Evolutionary conservation across 345 rosid genomes (phyloP).

Genomic region (Ceriops decandra): DNA sequence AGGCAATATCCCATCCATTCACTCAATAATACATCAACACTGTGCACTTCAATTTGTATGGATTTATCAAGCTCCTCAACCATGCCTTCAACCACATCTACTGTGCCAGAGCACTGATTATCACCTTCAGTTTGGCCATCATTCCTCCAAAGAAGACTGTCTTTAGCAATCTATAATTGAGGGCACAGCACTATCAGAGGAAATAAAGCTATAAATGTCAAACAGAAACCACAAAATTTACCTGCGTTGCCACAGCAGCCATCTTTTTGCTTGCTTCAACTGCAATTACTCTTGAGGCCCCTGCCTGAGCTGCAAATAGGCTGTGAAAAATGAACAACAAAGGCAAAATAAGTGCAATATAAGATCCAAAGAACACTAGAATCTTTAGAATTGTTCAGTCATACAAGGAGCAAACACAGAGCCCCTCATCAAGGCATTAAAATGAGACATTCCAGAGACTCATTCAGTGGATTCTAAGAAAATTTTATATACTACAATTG

Average conservation of each 20-base stretch:
- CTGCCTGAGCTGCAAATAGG: slow-evolving; percentile 89
- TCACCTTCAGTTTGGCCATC: slow-evolving; percentile 24
- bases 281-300: slow-evolving; percentile 88
- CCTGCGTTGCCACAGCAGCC: slow-evolving; percentile 91
- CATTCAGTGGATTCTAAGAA: too few relatives aligned
- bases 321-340: slow-evolving; percentile 33
- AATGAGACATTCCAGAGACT: too few relatives aligned
- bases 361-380: not conserved
- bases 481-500: too few relatives aligned
- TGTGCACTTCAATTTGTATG: slow-evolving; percentile 58
- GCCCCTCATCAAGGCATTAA: not conserved
- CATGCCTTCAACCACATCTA: slow-evolving; percentile 85
- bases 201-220: slow-evolving; percentile 8
- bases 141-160: slow-evolving; percentile 52
- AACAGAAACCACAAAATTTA: slow-evolving; percentile 24
- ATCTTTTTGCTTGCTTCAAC: slow-evolving; percentile 95
- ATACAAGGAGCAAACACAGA: not conserved
- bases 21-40: slow-evolving; percentile 72
- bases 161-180: slow-evolving; percentile 67
- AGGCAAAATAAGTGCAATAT: not conserved
- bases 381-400: not conserved
- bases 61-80: slow-evolving; percentile 69
- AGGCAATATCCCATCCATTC: slow-evolving; percentile 99
- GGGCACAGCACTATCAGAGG: slow-evolving; percentile 8
- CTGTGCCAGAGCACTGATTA: slow-evolving; percentile 33